A percentile compares a stretch with the other conserved stretches of the same genome.
Evolutionary conservation across 208 protist genomes (phyloP).

Genomic region (Crithidia expoeki): DNA sequence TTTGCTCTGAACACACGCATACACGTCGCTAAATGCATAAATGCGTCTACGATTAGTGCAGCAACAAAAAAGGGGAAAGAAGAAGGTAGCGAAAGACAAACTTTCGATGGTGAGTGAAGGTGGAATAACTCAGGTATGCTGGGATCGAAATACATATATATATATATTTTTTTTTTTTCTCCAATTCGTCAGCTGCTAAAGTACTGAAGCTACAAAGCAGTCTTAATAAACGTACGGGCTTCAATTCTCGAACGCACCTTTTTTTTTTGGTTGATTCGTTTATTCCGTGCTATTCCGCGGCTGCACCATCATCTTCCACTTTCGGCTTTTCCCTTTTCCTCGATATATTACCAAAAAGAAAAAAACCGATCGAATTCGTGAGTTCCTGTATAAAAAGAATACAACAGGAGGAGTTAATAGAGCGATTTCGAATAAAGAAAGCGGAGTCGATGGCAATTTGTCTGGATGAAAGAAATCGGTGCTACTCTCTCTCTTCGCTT

Average conservation of each 20-base stretch:
- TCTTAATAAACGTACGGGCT: no score
- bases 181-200: no score
- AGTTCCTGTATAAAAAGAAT: not conserved
- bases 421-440: not conserved
- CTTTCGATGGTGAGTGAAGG: no score
- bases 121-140: no score
- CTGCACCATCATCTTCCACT: constrained; percentile 1
- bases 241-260: no score
- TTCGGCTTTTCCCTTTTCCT: constrained; percentile 19
- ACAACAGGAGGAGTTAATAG: constrained; percentile 1
- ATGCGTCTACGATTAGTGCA: constrained; percentile 1
- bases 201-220: no score
- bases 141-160: no score
- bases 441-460: not conserved
- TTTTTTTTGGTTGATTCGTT: not conserved
- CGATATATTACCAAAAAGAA: constrained; percentile 5
- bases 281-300: no score
- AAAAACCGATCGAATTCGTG: constrained; percentile 10
- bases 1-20: constrained; percentile 4
- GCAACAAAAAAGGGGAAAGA: not conserved
- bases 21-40: not conserved
- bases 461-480: not conserved
- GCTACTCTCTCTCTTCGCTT: constrained; percentile 5
- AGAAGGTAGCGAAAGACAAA: not conserved
- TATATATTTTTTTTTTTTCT: not conserved